Evolutionary conservation across 2,329 filamentous ascomycete genomes (phyloP).

Genomic region (Periglandula ipomoeae): DNA sequence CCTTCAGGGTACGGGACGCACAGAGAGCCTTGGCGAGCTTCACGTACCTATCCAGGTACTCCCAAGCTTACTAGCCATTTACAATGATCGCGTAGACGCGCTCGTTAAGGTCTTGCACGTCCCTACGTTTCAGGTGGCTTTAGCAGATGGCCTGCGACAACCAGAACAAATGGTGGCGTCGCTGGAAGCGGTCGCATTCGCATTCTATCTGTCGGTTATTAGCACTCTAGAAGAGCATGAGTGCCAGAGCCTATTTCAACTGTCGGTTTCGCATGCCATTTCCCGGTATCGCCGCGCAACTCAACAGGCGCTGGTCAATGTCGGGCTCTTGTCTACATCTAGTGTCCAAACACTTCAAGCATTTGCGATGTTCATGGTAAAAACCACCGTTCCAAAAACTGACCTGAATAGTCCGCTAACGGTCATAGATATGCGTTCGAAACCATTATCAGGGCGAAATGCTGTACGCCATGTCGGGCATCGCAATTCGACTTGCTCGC

Average conservation of each 20-base stretch:
- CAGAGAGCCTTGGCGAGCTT: neutral
- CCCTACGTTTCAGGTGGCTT: conserved; percentile 18
- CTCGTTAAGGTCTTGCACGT: conserved; percentile 30
- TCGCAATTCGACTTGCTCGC: conserved; percentile 29
- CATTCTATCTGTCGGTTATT: conserved; percentile 27
- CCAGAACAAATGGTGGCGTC: conserved; percentile 24
- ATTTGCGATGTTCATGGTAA: conserved; percentile 25
- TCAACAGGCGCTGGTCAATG: conserved; percentile 24
- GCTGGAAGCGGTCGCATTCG: conserved; percentile 26
- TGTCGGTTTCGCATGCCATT: conserved; percentile 19
- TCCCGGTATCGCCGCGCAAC: conserved; percentile 19
- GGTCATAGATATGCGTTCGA: conserved; percentile 7
- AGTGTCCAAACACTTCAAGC: conserved; percentile 27
- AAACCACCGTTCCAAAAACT: neutral
- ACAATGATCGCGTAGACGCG: conserved; percentile 27
- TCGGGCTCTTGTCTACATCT: conserved; percentile 27
- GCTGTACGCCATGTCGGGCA: conserved; percentile 7
- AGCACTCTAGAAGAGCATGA: conserved; percentile 19
- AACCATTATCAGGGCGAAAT: conserved; percentile 4
- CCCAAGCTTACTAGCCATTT: conserved; percentile 12
- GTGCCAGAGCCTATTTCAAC: conserved; percentile 20
- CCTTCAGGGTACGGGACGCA: neutral
- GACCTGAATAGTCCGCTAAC: neutral
- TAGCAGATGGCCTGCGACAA: conserved; percentile 1
- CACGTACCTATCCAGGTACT: neutral